Conservation (phyloP, 768 basidiomycete species). For the Pleurotus eryngii region DNA sequence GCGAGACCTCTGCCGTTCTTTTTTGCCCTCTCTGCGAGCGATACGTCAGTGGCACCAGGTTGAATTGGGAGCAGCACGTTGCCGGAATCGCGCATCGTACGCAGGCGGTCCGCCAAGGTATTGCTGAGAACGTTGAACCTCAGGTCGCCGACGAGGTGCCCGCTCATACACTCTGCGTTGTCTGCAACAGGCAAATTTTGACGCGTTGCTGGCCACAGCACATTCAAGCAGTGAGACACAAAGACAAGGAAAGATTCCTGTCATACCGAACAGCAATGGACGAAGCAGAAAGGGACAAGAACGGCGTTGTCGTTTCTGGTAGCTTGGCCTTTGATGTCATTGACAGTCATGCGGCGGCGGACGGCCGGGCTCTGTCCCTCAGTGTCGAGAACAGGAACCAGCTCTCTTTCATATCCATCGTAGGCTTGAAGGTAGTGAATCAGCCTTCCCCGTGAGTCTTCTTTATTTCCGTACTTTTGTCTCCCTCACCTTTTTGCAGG, state of each 20-base stretch:
- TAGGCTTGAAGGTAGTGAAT: constrained; percentile 27
- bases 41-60: constrained; percentile 15
- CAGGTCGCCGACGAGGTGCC: constrained; percentile 20
- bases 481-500: constrained; percentile 12
- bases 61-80: constrained; percentile 24
- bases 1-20: constrained; percentile 12
- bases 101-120: constrained; percentile 12
- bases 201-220: constrained; percentile 32
- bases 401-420: constrained; percentile 24
- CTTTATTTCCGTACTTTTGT: not conserved
- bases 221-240: constrained; percentile 25
- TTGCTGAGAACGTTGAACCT: constrained; percentile 27
- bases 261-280: constrained; percentile 43
- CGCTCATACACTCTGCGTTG: constrained; percentile 21
- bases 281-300: constrained; percentile 53
- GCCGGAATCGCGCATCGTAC: constrained; percentile 14
- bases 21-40: constrained; percentile 30
- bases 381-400: constrained; percentile 27
- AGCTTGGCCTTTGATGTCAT: constrained; percentile 51
- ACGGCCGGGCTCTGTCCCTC: constrained; percentile 16
- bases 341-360: constrained; percentile 27
- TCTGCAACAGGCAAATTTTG: constrained; percentile 25
- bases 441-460: constrained; percentile 21
- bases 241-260: constrained; percentile 32
- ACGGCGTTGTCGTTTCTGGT: constrained; percentile 44